These are phyloP conservation scores for Pythium brachiatum DNA, from an alignment of 352 stramenopile genomes.

Conservation along the genomic window DNA sequence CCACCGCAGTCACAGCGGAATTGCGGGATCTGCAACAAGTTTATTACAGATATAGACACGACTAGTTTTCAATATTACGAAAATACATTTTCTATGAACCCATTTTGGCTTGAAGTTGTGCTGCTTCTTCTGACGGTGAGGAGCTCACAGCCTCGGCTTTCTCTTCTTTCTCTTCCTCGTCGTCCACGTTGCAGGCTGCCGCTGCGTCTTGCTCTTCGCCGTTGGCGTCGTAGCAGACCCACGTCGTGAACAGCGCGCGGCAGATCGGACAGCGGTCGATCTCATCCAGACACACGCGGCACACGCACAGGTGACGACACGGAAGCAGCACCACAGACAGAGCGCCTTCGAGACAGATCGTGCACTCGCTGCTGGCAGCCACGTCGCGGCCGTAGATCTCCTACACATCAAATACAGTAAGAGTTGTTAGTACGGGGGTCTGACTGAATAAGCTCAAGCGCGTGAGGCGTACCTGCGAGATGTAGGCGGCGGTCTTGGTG, in stretches of 20 bases:
- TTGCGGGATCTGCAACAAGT: not conserved
- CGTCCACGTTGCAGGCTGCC: not conserved
- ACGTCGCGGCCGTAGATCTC: conserved; percentile 52
- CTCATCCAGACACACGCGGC: conserved; percentile 54
- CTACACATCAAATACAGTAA: not conserved
- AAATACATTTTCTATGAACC: conserved; percentile 10
- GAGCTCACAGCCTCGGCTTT: not conserved
- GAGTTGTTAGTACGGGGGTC: not conserved
- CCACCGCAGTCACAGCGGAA: not conserved
- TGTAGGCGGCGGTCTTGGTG: conserved; percentile 35
- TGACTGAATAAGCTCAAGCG: not conserved
- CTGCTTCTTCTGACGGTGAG: not conserved
- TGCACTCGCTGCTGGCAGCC: conserved; percentile 40
- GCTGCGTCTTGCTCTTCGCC: not conserved
- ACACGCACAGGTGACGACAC: conserved; percentile 69
- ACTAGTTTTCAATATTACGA: not conserved
- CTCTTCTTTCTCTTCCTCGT: not conserved
- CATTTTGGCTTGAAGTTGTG: conserved; percentile 5
- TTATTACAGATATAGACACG: conserved; percentile 15
- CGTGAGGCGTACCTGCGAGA: conserved; percentile 32
- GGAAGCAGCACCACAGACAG: conserved; percentile 48
- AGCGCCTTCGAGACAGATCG: conserved; percentile 59
- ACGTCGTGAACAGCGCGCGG: conserved; percentile 54
- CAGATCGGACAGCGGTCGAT: conserved; percentile 77
- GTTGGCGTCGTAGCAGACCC: conserved; percentile 33